A percentile compares a stretch with the other conserved stretches of the same genome.
Conservation (phyloP, 2,329 filamentous ascomycete species). For the Monosporascus sp. region DNA sequence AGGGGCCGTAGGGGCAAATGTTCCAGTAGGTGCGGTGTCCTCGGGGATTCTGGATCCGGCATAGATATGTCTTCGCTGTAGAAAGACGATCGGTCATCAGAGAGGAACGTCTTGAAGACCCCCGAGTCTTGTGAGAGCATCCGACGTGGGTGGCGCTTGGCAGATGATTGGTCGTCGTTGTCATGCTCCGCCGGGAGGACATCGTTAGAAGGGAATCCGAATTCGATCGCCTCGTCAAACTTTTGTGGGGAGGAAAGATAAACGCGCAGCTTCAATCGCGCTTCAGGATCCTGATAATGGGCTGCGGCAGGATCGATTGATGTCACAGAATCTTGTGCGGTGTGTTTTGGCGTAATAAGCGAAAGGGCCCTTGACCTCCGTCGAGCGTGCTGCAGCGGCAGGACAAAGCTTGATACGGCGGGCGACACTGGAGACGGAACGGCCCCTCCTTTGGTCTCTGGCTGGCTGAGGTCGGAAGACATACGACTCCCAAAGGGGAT, state of each 20-base stretch:
- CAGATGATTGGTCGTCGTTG: conserved; percentile 21
- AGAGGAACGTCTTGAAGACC: conserved; percentile 39
- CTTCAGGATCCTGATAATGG: conserved; percentile 87
- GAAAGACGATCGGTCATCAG: conserved; percentile 49
- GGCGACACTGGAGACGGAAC: conserved; percentile 23
- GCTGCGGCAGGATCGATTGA: conserved; percentile 67
- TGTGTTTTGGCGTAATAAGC: conserved; percentile 46
- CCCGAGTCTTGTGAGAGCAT: conserved; percentile 35
- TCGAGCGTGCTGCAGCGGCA: conserved; percentile 33
- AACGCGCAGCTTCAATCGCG: conserved; percentile 76
- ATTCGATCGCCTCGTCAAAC: conserved; percentile 92
- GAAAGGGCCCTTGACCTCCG: conserved; percentile 52
- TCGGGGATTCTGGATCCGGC: conserved; percentile 55
- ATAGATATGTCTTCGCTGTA: conserved; percentile 52
- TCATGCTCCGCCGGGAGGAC: conserved; percentile 28
- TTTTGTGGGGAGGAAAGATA: conserved; percentile 88
- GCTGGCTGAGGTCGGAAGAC: conserved; percentile 45
- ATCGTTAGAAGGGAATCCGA: conserved; percentile 74
- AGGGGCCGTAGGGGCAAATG: conserved; percentile 28
- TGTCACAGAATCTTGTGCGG: conserved; percentile 38
- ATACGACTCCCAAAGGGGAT: conserved; percentile 52
- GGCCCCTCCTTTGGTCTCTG: conserved; percentile 36
- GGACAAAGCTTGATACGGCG: conserved; percentile 18
- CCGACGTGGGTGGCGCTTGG: conserved; percentile 17
- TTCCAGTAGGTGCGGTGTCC: conserved; percentile 47